These are phyloP conservation scores for Trichoderma simmonsii DNA, from an alignment of 2,329 filamentous ascomycete species.

Conservation along the genomic window DNA sequence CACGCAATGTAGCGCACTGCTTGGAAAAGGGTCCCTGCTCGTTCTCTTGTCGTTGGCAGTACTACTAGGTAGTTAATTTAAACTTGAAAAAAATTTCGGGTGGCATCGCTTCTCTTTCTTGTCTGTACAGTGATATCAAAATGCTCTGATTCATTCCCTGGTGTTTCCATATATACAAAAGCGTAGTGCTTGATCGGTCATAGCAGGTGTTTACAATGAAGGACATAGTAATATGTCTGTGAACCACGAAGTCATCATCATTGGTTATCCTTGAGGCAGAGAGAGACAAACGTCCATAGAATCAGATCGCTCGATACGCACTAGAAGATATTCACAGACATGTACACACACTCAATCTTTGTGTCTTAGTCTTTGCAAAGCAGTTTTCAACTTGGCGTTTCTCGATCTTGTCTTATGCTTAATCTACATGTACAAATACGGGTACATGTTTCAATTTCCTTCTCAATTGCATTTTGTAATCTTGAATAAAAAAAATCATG, in stretches of 20 bases:
- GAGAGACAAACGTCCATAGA: background rate
- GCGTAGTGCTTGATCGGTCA: background rate
- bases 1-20: slow-evolving; percentile 33
- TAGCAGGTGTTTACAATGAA: background rate
- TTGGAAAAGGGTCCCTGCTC: slow-evolving; percentile 37
- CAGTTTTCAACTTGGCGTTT: background rate
- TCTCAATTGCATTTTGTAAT: background rate
- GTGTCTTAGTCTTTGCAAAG: background rate
- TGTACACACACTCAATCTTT: too few relatives aligned
- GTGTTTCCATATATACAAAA: background rate
- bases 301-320: background rate
- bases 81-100: slow-evolving; percentile 26
- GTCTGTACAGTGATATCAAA: background rate
- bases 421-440: background rate
- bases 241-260: background rate
- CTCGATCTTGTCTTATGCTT: background rate
- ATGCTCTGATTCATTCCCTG: background rate
- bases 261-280: too few relatives aligned
- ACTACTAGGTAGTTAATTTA: slow-evolving; percentile 40
- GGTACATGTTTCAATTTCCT: background rate
- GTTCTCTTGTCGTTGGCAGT: slow-evolving; percentile 39
- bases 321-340: background rate
- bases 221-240: background rate
- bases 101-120: background rate
- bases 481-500: background rate